phyloP scores from a whole-genome alignment of 2,329 filamentous ascomycete species.

The Sporothrix globosa region DNA sequence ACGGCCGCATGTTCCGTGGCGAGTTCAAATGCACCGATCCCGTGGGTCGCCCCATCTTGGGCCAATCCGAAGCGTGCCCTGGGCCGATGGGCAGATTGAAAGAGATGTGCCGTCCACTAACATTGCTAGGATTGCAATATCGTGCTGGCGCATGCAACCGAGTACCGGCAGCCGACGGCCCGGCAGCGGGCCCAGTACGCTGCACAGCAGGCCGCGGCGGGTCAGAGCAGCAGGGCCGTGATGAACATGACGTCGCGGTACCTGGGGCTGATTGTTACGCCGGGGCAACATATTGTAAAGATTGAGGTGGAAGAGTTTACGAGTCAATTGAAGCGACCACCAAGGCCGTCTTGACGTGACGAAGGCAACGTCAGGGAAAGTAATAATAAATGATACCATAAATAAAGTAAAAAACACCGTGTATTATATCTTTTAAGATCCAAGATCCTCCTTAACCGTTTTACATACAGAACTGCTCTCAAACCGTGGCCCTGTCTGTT shows the following conservation, averaged over 20 bases:
- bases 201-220: conserved; percentile 42
- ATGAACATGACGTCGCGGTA: conserved; percentile 82
- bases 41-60: conserved; percentile 49
- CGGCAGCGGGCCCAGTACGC: conserved; percentile 50
- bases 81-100: background rate
- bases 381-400: background rate
- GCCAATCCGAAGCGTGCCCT: background rate
- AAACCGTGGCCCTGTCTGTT: background rate
- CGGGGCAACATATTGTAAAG: conserved; percentile 80
- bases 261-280: conserved; percentile 86
- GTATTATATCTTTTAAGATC: conserved; percentile 18
- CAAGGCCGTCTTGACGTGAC: background rate
- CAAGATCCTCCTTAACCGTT: background rate
- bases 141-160: conserved; percentile 81
- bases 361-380: too few species aligned
- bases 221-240: conserved; percentile 50
- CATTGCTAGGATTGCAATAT: conserved; percentile 77
- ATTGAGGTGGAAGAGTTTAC: conserved; percentile 83
- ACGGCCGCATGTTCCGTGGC: conserved; percentile 86
- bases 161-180: conserved; percentile 77
- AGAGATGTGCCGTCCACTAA: background rate
- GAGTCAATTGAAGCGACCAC: conserved; percentile 51
- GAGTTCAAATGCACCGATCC: conserved; percentile 93
- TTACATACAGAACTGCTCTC: conserved; percentile 20
- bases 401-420: conserved; percentile 8